Percentiles rank a stretch among this genome's conserved stretches.
Evolutionary conservation across 108 stramenopile species (phyloP).

Genomic region (Mayamaea pseudoterrestris): DNA sequence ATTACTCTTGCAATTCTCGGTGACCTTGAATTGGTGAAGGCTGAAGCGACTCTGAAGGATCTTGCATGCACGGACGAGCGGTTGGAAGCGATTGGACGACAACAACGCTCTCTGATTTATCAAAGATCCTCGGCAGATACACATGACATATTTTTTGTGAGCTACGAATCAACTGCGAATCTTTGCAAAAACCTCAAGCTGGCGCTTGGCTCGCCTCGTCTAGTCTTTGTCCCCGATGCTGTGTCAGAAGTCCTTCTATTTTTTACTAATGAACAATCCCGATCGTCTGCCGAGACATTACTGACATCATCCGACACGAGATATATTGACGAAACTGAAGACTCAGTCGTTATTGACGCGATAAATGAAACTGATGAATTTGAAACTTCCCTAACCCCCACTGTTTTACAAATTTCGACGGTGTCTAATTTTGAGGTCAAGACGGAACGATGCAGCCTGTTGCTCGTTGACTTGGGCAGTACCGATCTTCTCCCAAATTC

Average conservation of each 20-base stretch:
- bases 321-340: too few relatives aligned
- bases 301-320: too few relatives aligned
- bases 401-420: too few relatives aligned
- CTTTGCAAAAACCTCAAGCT: conserved; percentile 25
- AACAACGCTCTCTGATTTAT: conserved; percentile 48
- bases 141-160: conserved; percentile 39
- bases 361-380: background rate
- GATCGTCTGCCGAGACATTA: background rate
- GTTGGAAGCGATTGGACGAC: conserved; percentile 15
- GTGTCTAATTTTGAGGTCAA: background rate
- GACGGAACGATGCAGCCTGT: conserved; percentile 28
- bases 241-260: conserved; percentile 55
- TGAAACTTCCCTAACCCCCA: too few relatives aligned
- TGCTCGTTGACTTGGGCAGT: conserved; percentile 39
- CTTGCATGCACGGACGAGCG: conserved; percentile 59
- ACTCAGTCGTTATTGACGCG: too few relatives aligned
- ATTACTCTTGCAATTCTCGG: conserved; percentile 32
- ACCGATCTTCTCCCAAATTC: background rate
- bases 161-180: conserved; percentile 32
- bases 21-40: conserved; percentile 26
- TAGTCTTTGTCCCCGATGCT: conserved; percentile 65
- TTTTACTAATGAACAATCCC: conserved; percentile 4
- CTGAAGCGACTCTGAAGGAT: conserved; percentile 43
- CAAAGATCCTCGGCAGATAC: conserved; percentile 10
- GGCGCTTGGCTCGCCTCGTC: conserved; percentile 57